A percentile compares a stretch with the other conserved stretches of the same genome.
These are phyloP conservation scores for Chlorella vulgaris DNA, from an alignment of 139 green algal genomes.

Conservation along the genomic window DNA sequence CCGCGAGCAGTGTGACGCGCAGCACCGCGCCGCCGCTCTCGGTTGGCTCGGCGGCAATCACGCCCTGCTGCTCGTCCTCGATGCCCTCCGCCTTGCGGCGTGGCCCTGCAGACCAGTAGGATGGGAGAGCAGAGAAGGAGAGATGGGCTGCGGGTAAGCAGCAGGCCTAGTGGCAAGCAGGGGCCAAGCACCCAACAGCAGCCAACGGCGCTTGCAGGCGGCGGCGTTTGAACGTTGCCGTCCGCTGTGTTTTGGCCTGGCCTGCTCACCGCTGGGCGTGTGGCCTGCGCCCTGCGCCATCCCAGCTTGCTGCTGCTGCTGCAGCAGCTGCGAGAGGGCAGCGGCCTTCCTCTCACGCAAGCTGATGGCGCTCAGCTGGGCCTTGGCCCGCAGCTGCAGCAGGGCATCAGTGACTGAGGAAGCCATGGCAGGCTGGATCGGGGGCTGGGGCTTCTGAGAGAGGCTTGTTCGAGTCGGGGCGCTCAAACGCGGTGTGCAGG, in stretches of 20 bases:
- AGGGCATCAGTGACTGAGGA: constrained; percentile 6
- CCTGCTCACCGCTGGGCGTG: constrained; percentile 7
- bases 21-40: constrained; percentile 61
- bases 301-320: background rate
- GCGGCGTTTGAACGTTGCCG: background rate
- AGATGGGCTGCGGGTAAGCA: background rate
- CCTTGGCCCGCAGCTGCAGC: background rate
- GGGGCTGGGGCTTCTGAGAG: background rate
- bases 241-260: background rate
- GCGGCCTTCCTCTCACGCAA: background rate
- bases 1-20: constrained; percentile 87
- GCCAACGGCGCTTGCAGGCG: background rate
- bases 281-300: background rate
- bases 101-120: constrained; percentile 73
- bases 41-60: constrained; percentile 65
- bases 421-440: background rate
- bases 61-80: constrained; percentile 85
- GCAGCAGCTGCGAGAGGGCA: background rate
- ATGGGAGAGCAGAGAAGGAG: background rate
- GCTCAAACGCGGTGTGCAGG: background rate
- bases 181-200: background rate
- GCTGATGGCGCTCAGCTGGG: background rate
- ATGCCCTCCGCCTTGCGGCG: constrained; percentile 73
- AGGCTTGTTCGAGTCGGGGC: background rate
- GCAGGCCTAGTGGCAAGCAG: background rate